These are phyloP conservation scores for Nadsonia commutata DNA, from an alignment of 1,139 yeast genomes.

Conservation along the genomic window DNA sequence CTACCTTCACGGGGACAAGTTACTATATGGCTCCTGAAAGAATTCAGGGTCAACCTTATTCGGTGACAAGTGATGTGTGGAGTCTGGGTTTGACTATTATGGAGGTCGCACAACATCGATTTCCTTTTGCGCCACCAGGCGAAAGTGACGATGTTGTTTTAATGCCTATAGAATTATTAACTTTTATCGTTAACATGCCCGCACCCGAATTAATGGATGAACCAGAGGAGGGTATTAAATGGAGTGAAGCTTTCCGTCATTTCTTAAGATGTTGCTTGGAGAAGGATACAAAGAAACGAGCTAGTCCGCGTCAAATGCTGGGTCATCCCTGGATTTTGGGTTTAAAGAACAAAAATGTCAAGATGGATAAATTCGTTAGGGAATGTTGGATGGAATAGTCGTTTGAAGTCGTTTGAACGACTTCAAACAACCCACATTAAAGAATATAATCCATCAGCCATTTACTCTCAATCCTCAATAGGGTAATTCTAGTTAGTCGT, in stretches of 20 bases:
- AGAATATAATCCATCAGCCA: no score
- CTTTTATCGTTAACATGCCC: constrained; percentile 61
- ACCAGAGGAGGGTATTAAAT: constrained; percentile 56
- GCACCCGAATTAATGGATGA: constrained; percentile 70
- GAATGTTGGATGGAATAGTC: constrained; percentile 50
- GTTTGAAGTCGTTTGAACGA: no score
- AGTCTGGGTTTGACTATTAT: constrained; percentile 79
- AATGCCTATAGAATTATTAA: constrained; percentile 75
- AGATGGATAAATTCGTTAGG: constrained; percentile 74
- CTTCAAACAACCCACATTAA: no score
- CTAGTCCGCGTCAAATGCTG: constrained; percentile 86
- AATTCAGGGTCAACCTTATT: constrained; percentile 86
- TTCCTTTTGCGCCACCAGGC: constrained; percentile 45
- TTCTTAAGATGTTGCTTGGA: constrained; percentile 70
- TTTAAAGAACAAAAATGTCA: constrained; percentile 53
- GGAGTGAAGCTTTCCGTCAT: constrained; percentile 75
- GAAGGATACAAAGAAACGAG: constrained; percentile 66
- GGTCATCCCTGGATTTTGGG: constrained; percentile 83
- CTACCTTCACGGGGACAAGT: constrained; percentile 93
- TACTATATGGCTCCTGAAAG: constrained; percentile 98
- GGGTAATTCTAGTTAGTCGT: no score
- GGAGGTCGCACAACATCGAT: constrained; percentile 82
- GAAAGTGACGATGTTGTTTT: constrained; percentile 31
- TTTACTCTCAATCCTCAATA: no score
- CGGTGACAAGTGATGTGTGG: constrained; percentile 94